Conservation (phyloP, 805 yeast species). For the Yamadazyma tumulicola region DNA sequence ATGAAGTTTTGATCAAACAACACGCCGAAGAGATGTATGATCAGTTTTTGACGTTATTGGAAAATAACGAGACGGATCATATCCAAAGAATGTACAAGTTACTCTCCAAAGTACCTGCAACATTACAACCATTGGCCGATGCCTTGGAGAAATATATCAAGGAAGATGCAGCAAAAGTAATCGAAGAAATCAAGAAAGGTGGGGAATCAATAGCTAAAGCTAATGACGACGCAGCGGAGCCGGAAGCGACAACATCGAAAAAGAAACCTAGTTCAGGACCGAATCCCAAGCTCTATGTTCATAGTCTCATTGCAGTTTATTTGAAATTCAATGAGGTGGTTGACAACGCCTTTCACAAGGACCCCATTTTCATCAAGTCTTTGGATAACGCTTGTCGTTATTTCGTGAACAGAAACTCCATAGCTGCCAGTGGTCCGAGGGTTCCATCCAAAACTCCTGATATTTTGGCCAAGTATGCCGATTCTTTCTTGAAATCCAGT, state of each 20-base stretch:
- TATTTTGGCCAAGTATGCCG: slow-evolving; percentile 83
- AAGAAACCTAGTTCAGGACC: slow-evolving; percentile 14
- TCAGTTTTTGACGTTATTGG: slow-evolving; percentile 73
- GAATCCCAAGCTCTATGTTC: slow-evolving; percentile 78
- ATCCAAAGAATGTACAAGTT: slow-evolving; percentile 73
- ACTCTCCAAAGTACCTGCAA: slow-evolving; percentile 72
- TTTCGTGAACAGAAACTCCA: slow-evolving; percentile 76
- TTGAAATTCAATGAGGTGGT: slow-evolving; percentile 65
- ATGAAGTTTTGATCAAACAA: slow-evolving; percentile 69
- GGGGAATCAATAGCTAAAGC: slow-evolving; percentile 16
- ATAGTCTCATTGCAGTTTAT: slow-evolving; percentile 69
- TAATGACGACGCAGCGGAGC: slow-evolving; percentile 11
- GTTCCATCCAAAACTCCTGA: slow-evolving; percentile 84
- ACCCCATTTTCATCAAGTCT: slow-evolving; percentile 78
- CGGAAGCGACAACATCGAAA: slow-evolving; percentile 13
- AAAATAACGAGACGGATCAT: slow-evolving; percentile 67
- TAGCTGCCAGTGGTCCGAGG: slow-evolving; percentile 66
- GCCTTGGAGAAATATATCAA: slow-evolving; percentile 72
- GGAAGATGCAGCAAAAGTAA: slow-evolving; percentile 42
- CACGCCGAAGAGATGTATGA: slow-evolving; percentile 75
- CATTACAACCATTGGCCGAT: slow-evolving; percentile 74
- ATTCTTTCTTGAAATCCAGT: slow-evolving; percentile 74
- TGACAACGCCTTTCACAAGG: slow-evolving; percentile 61
- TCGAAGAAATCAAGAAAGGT: slow-evolving; percentile 49
- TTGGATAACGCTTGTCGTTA: slow-evolving; percentile 84